Evolutionary conservation across 1,284 basidiomycete genomes (phyloP).

Genomic region (Calocybe gambosa): DNA sequence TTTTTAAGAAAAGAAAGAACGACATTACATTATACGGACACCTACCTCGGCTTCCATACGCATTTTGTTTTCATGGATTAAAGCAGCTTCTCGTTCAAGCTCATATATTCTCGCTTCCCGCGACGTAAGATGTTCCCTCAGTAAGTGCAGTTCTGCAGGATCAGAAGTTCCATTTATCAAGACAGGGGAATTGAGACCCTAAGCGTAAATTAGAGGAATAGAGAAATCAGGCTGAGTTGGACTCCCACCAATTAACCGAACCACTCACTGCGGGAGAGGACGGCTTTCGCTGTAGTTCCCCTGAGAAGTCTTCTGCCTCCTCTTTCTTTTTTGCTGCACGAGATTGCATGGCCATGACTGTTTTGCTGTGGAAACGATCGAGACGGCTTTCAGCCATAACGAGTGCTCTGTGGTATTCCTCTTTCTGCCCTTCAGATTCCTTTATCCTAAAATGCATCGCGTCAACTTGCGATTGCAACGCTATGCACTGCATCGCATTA

Average conservation of each 20-base stretch:
- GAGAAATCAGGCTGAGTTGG: conserved; percentile 34
- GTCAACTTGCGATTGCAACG: conserved; percentile 56
- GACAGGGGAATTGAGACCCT: conserved; percentile 28
- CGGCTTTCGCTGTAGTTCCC: conserved; percentile 47
- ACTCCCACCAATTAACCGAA: conserved; percentile 63
- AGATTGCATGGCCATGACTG: conserved; percentile 42
- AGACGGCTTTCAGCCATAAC: conserved; percentile 61
- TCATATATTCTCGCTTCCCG: conserved; percentile 39
- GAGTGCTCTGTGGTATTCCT: conserved; percentile 53
- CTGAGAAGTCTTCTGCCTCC: conserved; percentile 35
- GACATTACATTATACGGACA: background rate
- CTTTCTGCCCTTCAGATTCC: conserved; percentile 49
- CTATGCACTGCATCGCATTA: conserved; percentile 38
- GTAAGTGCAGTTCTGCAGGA: conserved; percentile 25
- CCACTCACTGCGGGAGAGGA: conserved; percentile 65
- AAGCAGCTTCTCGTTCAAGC: conserved; percentile 38
- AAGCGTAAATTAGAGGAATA: conserved; percentile 34
- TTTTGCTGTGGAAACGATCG: conserved; percentile 66
- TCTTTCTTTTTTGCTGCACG: conserved; percentile 23
- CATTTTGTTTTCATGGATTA: conserved; percentile 35
- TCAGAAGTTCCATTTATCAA: conserved; percentile 27
- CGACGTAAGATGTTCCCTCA: conserved; percentile 30
- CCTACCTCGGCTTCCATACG: conserved; percentile 42
- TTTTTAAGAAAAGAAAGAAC: background rate
- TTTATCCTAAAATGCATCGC: conserved; percentile 53